These are phyloP conservation scores for Emericellopsis terricola DNA, from an alignment of 495 filamentous ascomycete genomes.

Conservation along the genomic window DNA sequence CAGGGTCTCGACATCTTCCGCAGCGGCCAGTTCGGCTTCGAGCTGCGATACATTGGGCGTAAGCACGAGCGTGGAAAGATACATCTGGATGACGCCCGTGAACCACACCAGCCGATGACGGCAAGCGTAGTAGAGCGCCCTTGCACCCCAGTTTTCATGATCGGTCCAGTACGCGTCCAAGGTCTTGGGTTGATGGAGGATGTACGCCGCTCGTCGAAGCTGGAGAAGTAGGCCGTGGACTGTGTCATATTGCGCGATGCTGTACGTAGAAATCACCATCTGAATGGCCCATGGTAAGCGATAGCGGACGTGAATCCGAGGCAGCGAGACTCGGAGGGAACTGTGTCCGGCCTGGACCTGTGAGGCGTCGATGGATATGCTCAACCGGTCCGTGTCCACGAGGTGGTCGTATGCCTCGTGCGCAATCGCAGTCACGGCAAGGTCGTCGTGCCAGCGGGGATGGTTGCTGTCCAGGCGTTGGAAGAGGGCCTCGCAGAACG, in stretches of 20 bases:
- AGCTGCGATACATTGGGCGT: conserved; percentile 35
- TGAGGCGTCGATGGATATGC: conserved; percentile 26
- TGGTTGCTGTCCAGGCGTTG: conserved; percentile 53
- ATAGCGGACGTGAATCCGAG: conserved; percentile 39
- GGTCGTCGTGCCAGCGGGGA: conserved; percentile 62
- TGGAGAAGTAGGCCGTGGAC: conserved; percentile 65
- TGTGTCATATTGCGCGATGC: conserved; percentile 44
- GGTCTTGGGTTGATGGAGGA: conserved; percentile 40
- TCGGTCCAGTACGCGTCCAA: conserved; percentile 8
- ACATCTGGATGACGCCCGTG: conserved; percentile 50
- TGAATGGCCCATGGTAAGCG: conserved; percentile 70
- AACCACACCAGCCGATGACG: conserved; percentile 70
- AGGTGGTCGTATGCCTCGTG: conserved; percentile 44
- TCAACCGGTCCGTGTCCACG: conserved; percentile 41
- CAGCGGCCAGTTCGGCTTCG: conserved; percentile 28
- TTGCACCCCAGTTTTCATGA: conserved; percentile 10
- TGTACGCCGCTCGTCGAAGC: conserved; percentile 49
- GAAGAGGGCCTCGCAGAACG: conserved; percentile 53
- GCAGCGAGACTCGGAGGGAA: conserved; percentile 26
- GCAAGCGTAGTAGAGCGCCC: conserved; percentile 37
- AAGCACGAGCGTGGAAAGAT: conserved; percentile 57
- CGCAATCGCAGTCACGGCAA: conserved; percentile 61
- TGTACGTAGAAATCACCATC: conserved; percentile 51
- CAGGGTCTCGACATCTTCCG: conserved; percentile 72
- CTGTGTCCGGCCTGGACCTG: conserved; percentile 20